Evolutionary conservation across 2,329 filamentous ascomycete species (phyloP), one percentile per base, ranked within the genome.

Genomic region (Diaporthe caulivora): DNA sequence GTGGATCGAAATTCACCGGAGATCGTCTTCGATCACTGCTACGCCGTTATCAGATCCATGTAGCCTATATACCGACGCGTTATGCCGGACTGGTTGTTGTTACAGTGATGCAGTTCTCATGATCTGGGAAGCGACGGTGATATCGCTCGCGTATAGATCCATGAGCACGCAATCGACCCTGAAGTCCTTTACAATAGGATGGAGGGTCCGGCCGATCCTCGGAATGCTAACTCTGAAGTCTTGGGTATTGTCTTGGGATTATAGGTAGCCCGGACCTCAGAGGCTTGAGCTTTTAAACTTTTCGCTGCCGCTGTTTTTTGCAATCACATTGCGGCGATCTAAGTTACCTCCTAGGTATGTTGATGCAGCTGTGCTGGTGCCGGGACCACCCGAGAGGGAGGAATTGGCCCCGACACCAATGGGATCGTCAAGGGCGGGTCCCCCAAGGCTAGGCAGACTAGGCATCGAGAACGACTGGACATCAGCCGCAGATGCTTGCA

Each of bases 371-470:
- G 58, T 31, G 40, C 58, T 44, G 40, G 58, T 29, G 40, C 40
- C 58, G 58, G 58, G 58, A 62, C 58, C 58, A 62, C 44, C 58
- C 58, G 58, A 62, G 40, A 44, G 15, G 40, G n/a, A 60, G n/a
- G 6, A 42, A 26, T 42, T 62, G 57, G 24, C 42, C 29, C n/a
- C 10, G 37, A 44, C 57, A 42, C 57, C 37, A 60, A 44, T 29
- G 37, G 17, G 37, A 44, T 42, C 34, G 13, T 44, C 37, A 15
- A 62, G 24, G 26, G 40, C 58, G 24, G 58, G 58, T 47, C 40
- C 17, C 40, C 58, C 40, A 62, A 62, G 24, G 58, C 58, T 62
- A 62, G 58, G 58, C 58, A n/a, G 58, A 62, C 58, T 47, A 62
- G 58, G 58, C 58, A 62, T 15, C 5, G 40, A 47, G 31, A 31